Evolutionary conservation across 2,329 filamentous ascomycete genomes (phyloP), one percentile per base, ranked within the genome.

Genomic region (Colletotrichum sp.): DNA sequence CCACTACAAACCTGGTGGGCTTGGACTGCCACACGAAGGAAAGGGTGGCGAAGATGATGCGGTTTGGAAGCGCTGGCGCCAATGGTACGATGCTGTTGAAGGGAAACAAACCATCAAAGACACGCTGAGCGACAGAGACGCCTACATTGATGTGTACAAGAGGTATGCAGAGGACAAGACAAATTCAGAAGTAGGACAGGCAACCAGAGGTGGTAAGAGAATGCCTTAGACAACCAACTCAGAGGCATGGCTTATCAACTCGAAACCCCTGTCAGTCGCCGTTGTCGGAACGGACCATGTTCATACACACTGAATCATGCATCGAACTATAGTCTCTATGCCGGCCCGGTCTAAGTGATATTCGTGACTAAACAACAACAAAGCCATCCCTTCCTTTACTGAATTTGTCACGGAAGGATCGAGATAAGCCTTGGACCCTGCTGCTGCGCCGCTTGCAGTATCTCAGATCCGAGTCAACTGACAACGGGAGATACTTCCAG

Each of bases 121-220:
- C 78, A 96, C 93, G 0, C 91, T 90, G 85, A 96, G 94, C 80
- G 92, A 93, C 21, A 89, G 88, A 69, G 90, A 93, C 77, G 85
- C 92, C 80, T 96, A 95, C 81, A 82, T 94, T 76, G 88, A 90
- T 12, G 93, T 94, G 18, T 96, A 95, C 83, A 89, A 89, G 83
- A 84, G 92, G 75, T 94, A 94, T 85, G 92, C 92, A 0, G 91
- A 94, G 67, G 91, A 94, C 80, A 90, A 88, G 26, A 93, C 92
- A 18, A 88, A 92, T 79, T 92, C 90, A 24, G 86, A 92, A 80
- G 88, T 93, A 24, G 92, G 88, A 1, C 89, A 92, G 83, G 92
- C 92, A 16, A 93, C 90, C 5, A 88, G 94, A 78, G 87, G 89
- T 75, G 93, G 94, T 0, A 88, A 87, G 72, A 89, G 87, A 13